phyloP scores from a whole-genome alignment of 177 flowering plant species.

The Telopea speciosissima region DNA sequence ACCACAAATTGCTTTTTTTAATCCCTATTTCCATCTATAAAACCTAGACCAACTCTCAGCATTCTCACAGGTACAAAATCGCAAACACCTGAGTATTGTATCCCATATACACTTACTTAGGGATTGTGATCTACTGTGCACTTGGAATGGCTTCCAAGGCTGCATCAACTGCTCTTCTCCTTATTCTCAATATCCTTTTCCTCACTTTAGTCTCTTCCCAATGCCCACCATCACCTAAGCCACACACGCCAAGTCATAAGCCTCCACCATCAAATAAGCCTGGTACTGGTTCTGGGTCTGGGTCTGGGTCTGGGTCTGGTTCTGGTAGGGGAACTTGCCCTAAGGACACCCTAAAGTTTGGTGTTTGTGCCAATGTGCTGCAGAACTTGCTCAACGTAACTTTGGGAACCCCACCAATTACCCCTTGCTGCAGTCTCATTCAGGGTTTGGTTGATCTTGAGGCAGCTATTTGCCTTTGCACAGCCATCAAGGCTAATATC shows the following conservation, averaged over 20 bases:
- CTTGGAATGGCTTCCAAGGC: neutral
- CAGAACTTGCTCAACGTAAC: constrained; percentile 17
- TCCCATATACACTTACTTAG: too few species aligned
- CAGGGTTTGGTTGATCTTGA: neutral
- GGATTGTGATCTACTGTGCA: too few species aligned
- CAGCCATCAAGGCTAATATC: constrained; percentile 53
- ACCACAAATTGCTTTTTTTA: too few species aligned
- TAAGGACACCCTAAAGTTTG: constrained; percentile 31
- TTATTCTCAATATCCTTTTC: neutral
- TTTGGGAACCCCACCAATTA: constrained; percentile 26
- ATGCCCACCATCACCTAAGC: neutral
- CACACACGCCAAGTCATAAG: neutral
- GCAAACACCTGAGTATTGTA: too few species aligned
- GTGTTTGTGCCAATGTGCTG: constrained; percentile 30
- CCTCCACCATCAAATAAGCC: neutral
- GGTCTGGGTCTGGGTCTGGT: constrained; percentile 4
- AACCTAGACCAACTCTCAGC: too few species aligned
- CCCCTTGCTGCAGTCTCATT: constrained; percentile 8
- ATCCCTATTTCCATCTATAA: too few species aligned
- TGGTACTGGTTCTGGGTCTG: too few species aligned
- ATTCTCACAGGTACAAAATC: too few species aligned
- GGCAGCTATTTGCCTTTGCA: constrained; percentile 65
- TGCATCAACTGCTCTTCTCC: neutral
- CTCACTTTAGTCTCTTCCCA: neutral
- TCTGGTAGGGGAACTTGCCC: constrained; percentile 1